Percentiles rank a stretch among this genome's conserved stretches.
Evolutionary conservation across 2,329 filamentous ascomycete genomes (phyloP).

Genomic region (Colletotrichum liriopes): DNA sequence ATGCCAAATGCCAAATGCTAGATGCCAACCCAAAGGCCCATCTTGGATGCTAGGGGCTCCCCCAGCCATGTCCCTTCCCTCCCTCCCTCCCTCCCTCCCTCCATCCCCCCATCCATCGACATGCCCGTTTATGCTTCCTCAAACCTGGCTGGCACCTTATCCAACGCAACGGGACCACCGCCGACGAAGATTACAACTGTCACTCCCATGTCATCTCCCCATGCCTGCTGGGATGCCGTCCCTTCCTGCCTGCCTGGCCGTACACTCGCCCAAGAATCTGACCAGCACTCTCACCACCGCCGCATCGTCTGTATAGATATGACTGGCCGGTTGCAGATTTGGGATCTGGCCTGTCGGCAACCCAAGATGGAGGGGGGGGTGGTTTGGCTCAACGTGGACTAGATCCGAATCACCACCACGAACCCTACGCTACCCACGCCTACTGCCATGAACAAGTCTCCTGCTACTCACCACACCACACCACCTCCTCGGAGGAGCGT

Average conservation of each 20-base stretch:
- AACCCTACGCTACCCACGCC: conserved; percentile 3
- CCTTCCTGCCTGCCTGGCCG: background rate
- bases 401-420: background rate
- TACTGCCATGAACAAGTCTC: background rate
- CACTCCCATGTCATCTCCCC: conserved; percentile 19
- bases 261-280: conserved; percentile 6
- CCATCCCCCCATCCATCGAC: background rate
- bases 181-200: conserved; percentile 19
- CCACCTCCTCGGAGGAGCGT: conserved; percentile 20
- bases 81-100: conserved; percentile 10
- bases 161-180: conserved; percentile 21
- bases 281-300: too few relatives aligned
- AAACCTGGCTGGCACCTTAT: conserved; percentile 7
- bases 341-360: conserved; percentile 18
- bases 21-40: background rate
- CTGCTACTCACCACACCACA: conserved; percentile 4
- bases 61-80: conserved; percentile 4
- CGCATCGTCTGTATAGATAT: too few relatives aligned
- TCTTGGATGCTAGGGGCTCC: conserved; percentile 16
- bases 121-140: background rate
- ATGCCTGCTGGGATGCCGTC: conserved; percentile 22
- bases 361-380: conserved; percentile 5
- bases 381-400: conserved; percentile 25
- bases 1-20: background rate
- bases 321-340: conserved; percentile 16